Evolutionary conservation across 768 basidiomycete species (phyloP), one percentile per base, ranked within the genome.

Genomic region (Trametes meyenii): DNA sequence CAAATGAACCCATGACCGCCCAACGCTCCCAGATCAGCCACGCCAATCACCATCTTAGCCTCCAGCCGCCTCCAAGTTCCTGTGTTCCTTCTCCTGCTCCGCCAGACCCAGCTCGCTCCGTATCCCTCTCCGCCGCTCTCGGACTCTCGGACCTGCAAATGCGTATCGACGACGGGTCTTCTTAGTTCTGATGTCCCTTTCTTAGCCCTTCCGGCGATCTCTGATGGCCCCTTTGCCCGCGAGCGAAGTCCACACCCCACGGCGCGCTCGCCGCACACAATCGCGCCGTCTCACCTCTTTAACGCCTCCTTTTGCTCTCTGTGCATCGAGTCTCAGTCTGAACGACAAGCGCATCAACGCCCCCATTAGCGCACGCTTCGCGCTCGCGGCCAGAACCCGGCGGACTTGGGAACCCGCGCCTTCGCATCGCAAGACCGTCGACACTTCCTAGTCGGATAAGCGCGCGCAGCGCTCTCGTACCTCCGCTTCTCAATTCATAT

Each of bases 351-450:
- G 8, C 29, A 33, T 33, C 29, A 33, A 33, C 29, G 29, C 29
- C 29, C 26, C 33, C 13, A 50, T 50, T 40, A 38, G 16, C n/a
- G 33, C 55, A 19, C 43, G 38, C 21, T 7, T 16, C 35, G 59
- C 51, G 51, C 51, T 26, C 35, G 36, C 59, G 59, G 52, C 7
- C 39, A 50, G 24, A 42, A 58, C 38, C 23, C 57, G 57, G 57
- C 50, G 49, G 26, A 35, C 57, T 24, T 58, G 57, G 29, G 57
- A 58, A 43, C 42, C 24, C 19, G 14, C 43, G 16, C 23, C 19
- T 13, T 54, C 40, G 10, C 5, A 11, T 39, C 46, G 29, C 29
- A 33, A 33, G 29, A 33, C 29, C 45, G 21, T 38, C n/a, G 36
- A 23, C 51, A 23, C 36, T 16, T 19, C 48, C 26, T 50, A 26